Evolutionary conservation across 1,139 yeast species (phyloP), one percentile per base, ranked within the genome.

Genomic region (Williopsis jadinii): DNA sequence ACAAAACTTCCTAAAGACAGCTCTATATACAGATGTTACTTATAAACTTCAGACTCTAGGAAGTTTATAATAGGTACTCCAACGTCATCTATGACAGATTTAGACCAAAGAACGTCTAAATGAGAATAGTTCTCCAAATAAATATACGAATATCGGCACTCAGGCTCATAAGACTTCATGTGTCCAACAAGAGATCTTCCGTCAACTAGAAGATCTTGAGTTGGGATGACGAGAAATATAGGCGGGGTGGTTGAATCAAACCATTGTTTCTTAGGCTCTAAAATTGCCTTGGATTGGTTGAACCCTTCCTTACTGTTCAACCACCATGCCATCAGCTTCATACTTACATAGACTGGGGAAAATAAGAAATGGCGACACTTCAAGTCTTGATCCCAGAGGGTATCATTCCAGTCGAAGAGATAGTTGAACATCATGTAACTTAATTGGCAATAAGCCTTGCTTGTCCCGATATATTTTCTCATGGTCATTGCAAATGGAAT

Each of bases 291-390:
- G 0, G 74, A 64, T 46, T 67, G 73, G 32, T 73, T 74, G 55
- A 75, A 73, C 1, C 80, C 81, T 12, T 61, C 62, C 28, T 59
- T 58, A 10, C 77, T 72, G 44, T 75, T 71, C 10, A 81, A 66
- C 97, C 97, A 92, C 96, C 97, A 92, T 40, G 75, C 71, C 95
- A 92, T 87, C 48, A 86, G 68, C 51, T 80, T 78, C 3, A 87
- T 71, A 27, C 94, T 82, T 10, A 87, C 84, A 58, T 76, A 84
- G 5, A 84, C 84, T 0, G 95, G 95, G n/a, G 94, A 84, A 60
- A 85, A 88, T 11, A 87, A 62, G 51, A 90, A 85, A 63, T 84
- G 90, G 38, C 88, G 68, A 47, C 76, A 75, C 56, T 90, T 70
- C 29, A 85, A 66, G 28, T 72, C 67, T 24, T 64, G 66, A 56